These are phyloP conservation scores for Babesia gibsoni DNA, from an alignment of 169 alveolate genomes.

Conservation along the genomic window DNA sequence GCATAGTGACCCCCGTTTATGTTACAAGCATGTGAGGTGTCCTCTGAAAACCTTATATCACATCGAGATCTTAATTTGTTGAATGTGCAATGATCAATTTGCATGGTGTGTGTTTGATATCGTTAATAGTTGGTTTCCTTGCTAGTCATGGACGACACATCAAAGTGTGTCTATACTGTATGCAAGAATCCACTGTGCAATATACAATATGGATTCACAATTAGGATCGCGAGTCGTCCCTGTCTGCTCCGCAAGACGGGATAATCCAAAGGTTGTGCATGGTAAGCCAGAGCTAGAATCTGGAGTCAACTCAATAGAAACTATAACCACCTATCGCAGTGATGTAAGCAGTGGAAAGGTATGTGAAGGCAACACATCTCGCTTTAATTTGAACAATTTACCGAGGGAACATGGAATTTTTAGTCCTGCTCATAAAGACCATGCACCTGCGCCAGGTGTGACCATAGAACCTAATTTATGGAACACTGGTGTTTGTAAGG, in stretches of 20 bases:
- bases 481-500: not conserved
- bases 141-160: not conserved
- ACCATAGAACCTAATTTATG: not conserved
- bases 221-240: no score
- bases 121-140: not conserved
- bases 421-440: not conserved
- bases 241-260: no score
- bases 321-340: constrained; percentile 33
- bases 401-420: not conserved
- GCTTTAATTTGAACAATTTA: not conserved
- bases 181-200: not conserved
- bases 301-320: constrained; percentile 19
- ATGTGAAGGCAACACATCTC: not conserved
- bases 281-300: not conserved
- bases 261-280: not conserved
- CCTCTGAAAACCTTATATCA: not conserved
- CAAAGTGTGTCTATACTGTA: not conserved
- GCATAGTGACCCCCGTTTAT: constrained; percentile 11
- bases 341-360: not conserved
- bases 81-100: not conserved
- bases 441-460: not conserved
- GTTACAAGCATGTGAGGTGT: not conserved
- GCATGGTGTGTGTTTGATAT: not conserved
- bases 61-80: not conserved
- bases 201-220: not conserved